Evolutionary conservation across 345 rosid genomes (phyloP).

Genomic region (Salix viminalis): DNA sequence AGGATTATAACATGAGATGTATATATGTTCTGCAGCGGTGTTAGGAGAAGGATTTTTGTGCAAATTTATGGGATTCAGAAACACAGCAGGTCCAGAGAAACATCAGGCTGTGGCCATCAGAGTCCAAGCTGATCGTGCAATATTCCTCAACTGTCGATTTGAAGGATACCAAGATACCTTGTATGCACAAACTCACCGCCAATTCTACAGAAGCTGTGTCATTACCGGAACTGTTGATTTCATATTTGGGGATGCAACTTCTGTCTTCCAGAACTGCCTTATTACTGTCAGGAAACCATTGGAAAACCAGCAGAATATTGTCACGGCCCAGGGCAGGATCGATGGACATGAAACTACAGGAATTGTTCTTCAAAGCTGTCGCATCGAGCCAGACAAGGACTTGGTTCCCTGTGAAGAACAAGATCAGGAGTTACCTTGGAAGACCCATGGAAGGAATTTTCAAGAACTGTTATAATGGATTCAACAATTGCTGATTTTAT

Average conservation of each 20-base stretch:
- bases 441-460: constrained; percentile 69
- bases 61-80: constrained; percentile 71
- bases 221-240: constrained; percentile 71
- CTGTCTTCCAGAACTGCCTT: constrained; percentile 68
- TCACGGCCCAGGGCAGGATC: constrained; percentile 63
- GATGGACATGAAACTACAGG: constrained; percentile 66
- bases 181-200: constrained; percentile 73
- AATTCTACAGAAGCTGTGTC: constrained; percentile 66
- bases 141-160: constrained; percentile 70
- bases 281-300: constrained; percentile 54
- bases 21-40: constrained; percentile 52
- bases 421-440: constrained; percentile 61
- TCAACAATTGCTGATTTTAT: constrained; percentile 57
- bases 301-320: constrained; percentile 47
- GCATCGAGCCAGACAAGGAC: constrained; percentile 41
- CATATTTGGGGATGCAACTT: constrained; percentile 85
- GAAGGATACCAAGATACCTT: constrained; percentile 78
- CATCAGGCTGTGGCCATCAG: constrained; percentile 77
- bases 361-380: constrained; percentile 66
- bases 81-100: constrained; percentile 74
- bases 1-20: background rate
- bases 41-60: constrained; percentile 64
- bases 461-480: constrained; percentile 75
- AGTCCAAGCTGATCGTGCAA: constrained; percentile 57
- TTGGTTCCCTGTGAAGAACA: constrained; percentile 38